Percentiles rank a stretch among this genome's conserved stretches.
Evolutionary conservation across 352 stramenopile genomes (phyloP).

Genomic region (Phytophthora foliorum): DNA sequence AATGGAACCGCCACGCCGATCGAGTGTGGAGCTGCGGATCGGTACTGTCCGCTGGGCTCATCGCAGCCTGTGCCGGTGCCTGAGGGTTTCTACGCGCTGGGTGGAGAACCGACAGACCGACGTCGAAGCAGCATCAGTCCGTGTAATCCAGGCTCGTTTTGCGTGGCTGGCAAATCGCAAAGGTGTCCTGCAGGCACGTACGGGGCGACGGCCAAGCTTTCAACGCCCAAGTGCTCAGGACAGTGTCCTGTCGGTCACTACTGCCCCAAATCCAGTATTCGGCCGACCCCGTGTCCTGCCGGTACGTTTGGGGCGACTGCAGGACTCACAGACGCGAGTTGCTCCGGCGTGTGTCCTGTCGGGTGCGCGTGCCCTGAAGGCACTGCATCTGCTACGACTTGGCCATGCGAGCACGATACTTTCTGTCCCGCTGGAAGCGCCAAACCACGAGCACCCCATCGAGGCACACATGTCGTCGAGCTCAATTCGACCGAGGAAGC

Average conservation of each 20-base stretch:
- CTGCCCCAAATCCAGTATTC: constrained; percentile 46
- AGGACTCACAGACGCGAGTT: constrained; percentile 52
- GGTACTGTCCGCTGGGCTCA: constrained; percentile 76
- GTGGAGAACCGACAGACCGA: constrained; percentile 33
- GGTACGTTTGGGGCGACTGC: constrained; percentile 64
- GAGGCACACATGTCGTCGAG: constrained; percentile 47
- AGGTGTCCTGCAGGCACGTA: constrained; percentile 69
- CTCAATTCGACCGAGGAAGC: constrained; percentile 17
- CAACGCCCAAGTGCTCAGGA: constrained; percentile 45
- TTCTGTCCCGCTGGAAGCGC: constrained; percentile 38
- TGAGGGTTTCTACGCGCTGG: constrained; percentile 57
- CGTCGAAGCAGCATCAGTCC: constrained; percentile 31
- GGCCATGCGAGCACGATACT: constrained; percentile 39
- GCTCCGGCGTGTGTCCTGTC: constrained; percentile 62
- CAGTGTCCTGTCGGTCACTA: constrained; percentile 71
- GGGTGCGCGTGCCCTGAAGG: constrained; percentile 75
- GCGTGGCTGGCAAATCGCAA: constrained; percentile 41
- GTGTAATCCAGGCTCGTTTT: constrained; percentile 74
- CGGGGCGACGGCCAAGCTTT: constrained; percentile 40
- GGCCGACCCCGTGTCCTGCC: constrained; percentile 49
- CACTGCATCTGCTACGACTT: constrained; percentile 53
- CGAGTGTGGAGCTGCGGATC: constrained; percentile 49
- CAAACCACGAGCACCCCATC: constrained; percentile 16
- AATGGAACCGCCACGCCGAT: constrained; percentile 43
- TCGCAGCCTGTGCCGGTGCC: constrained; percentile 34